Percentiles rank a stretch among this genome's conserved stretches.
Conservation (phyloP, 805 yeast species). For the Spencermartinsiella europaea region DNA sequence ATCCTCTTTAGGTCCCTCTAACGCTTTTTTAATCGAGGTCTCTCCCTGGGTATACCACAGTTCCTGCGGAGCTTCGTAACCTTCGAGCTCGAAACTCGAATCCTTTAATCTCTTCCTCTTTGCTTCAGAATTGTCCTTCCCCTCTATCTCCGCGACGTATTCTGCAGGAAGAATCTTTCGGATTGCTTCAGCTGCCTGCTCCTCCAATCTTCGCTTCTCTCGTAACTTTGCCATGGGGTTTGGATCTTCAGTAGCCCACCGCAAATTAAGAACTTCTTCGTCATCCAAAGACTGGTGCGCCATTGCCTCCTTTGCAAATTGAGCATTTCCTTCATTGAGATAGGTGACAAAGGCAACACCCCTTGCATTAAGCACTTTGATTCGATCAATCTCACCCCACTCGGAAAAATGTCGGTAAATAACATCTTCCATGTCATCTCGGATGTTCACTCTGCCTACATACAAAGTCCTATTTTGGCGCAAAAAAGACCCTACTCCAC, state of each 20-base stretch:
- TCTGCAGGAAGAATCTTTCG: conserved; percentile 40
- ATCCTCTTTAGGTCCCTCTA: conserved; percentile 3
- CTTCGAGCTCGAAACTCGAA: conserved; percentile 22
- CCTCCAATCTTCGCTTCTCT: conserved; percentile 45
- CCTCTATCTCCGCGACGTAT: conserved; percentile 36
- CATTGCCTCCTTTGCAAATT: conserved; percentile 96
- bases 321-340: conserved; percentile 67
- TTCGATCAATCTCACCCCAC: conserved; percentile 70
- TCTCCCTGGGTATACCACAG: conserved; percentile 20
- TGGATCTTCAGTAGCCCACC: conserved; percentile 92
- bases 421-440: conserved; percentile 39
- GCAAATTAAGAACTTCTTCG: conserved; percentile 59
- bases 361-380: conserved; percentile 55
- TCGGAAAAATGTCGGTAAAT: conserved; percentile 53
- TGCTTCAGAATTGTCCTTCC: conserved; percentile 13
- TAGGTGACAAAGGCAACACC: conserved; percentile 77
- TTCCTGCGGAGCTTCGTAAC: conserved; percentile 27
- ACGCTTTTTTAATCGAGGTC: conserved; percentile 11
- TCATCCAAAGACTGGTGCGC: conserved; percentile 68
- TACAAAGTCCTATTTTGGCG: conserved; percentile 68
- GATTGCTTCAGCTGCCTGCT: conserved; percentile 44
- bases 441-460: conserved; percentile 53
- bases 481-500: conserved; percentile 82
- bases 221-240: conserved; percentile 57
- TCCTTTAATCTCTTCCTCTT: conserved; percentile 2